phyloP scores from a whole-genome alignment of 176 grass and related monocot genomes.

The Oryza coarctata region DNA sequence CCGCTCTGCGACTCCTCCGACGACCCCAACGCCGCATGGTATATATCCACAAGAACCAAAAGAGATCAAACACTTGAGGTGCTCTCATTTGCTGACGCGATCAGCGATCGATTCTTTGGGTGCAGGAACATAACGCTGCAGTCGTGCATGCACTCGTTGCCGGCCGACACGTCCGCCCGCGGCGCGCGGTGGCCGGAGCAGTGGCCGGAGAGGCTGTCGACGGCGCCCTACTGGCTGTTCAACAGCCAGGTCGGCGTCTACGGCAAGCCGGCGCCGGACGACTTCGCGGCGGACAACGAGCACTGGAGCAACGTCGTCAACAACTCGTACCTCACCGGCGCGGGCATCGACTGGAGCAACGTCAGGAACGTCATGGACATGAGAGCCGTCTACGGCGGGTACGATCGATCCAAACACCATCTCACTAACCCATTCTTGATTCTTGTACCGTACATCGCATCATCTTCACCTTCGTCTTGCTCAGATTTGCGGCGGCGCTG shows the following conservation, averaged over 20 bases:
- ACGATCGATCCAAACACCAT: neutral
- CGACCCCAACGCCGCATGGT: constrained; percentile 73
- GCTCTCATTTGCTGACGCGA: too few species aligned
- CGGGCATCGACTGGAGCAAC: constrained; percentile 72
- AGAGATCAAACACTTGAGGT: too few species aligned
- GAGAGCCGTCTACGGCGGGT: constrained; percentile 90
- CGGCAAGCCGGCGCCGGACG: constrained; percentile 63
- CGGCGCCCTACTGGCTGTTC: constrained; percentile 65
- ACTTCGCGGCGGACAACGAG: constrained; percentile 63
- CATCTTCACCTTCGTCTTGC: neutral
- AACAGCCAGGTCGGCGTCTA: constrained; percentile 63
- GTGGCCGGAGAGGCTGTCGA: constrained; percentile 65
- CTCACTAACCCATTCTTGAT: too few species aligned
- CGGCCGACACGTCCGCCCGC: constrained; percentile 29
- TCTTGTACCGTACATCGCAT: too few species aligned
- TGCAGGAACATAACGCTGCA: constrained; percentile 59
- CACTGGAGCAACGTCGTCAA: constrained; percentile 65
- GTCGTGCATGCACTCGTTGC: constrained; percentile 75
- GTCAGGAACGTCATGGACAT: constrained; percentile 96
- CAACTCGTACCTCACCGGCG: constrained; percentile 58
- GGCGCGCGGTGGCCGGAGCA: constrained; percentile 64
- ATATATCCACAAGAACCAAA: too few species aligned
- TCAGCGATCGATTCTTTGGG: too few species aligned
- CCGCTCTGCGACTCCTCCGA: constrained; percentile 63
- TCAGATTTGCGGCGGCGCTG: constrained; percentile 44